Evolutionary conservation across 768 basidiomycete genomes (phyloP).

Genomic region (Boletus sp.): DNA sequence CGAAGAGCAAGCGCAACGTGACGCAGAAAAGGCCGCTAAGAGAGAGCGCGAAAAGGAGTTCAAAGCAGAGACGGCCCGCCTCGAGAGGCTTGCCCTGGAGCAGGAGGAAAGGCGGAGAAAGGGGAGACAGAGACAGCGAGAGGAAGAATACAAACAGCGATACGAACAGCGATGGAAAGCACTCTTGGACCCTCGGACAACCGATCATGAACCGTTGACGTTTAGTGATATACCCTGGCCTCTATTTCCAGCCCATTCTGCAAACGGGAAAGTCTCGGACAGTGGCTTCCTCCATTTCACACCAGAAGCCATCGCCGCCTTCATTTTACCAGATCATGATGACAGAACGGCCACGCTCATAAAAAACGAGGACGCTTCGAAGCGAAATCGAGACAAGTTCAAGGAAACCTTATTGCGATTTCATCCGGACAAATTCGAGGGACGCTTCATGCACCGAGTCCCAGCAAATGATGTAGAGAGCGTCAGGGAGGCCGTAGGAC

Average conservation of each 20-base stretch:
- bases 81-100: slow-evolving; percentile 52
- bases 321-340: slow-evolving; percentile 43
- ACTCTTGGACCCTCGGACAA: slow-evolving; percentile 37
- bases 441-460: slow-evolving; percentile 59
- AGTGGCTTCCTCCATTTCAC: slow-evolving; percentile 42
- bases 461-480: slow-evolving; percentile 43
- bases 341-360: slow-evolving; percentile 1
- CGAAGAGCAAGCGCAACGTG: slow-evolving; percentile 56
- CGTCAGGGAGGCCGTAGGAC: slow-evolving; percentile 61
- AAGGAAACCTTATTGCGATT: slow-evolving; percentile 70
- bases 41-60: slow-evolving; percentile 53
- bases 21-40: slow-evolving; percentile 52
- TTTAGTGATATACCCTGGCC: slow-evolving; percentile 79
- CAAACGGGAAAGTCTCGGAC: slow-evolving; percentile 13
- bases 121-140: slow-evolving; percentile 44
- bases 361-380: slow-evolving; percentile 29
- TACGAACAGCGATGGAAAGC: slow-evolving; percentile 62
- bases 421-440: slow-evolving; percentile 83
- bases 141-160: slow-evolving; percentile 45
- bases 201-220: slow-evolving; percentile 32
- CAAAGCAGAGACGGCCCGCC: slow-evolving; percentile 49
- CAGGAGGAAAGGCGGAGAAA: slow-evolving; percentile 47
- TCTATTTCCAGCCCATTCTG: slow-evolving; percentile 37
- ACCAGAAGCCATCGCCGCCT: slow-evolving; percentile 51
- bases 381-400: slow-evolving; percentile 58